Evolutionary conservation across 768 basidiomycete species (phyloP).

Genomic region (Termitomyces sp.): DNA sequence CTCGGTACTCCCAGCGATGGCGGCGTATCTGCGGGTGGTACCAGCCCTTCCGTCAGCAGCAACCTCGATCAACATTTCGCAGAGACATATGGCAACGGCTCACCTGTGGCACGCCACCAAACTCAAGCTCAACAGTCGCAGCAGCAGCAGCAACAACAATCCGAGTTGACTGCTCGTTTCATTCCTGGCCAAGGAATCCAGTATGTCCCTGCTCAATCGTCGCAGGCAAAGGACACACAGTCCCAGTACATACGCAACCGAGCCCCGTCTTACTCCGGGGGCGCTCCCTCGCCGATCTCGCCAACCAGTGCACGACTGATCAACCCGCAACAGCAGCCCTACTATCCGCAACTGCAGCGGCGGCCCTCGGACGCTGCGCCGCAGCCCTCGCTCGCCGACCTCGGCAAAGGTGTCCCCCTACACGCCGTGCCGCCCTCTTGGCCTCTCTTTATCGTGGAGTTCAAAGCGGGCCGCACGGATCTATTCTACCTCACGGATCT

Average conservation of each 20-base stretch:
- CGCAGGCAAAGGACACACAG: slow-evolving; percentile 19
- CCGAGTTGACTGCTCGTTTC: slow-evolving; percentile 52
- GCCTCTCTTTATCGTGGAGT: slow-evolving; percentile 55
- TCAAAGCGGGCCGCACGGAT: slow-evolving; percentile 96
- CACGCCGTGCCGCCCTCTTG: slow-evolving; percentile 77
- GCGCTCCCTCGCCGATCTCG: slow-evolving; percentile 54
- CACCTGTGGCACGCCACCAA: slow-evolving; percentile 16
- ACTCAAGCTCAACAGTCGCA: slow-evolving; percentile 17
- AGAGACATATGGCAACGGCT: slow-evolving; percentile 30
- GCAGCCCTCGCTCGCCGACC: slow-evolving; percentile 40
- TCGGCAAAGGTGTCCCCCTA: slow-evolving; percentile 88
- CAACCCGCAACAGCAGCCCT: slow-evolving; percentile 44
- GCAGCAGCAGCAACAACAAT: slow-evolving; percentile 22
- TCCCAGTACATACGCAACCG: slow-evolving; percentile 36
- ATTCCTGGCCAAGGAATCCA: slow-evolving; percentile 48
- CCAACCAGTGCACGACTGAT: slow-evolving; percentile 37
- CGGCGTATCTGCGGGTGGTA: slow-evolving; percentile 45
- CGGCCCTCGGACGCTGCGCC: slow-evolving; percentile 36
- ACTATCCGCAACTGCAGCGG: slow-evolving; percentile 39
- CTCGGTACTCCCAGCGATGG: slow-evolving; percentile 63
- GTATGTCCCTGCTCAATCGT: slow-evolving; percentile 16
- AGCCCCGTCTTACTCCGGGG: slow-evolving; percentile 37
- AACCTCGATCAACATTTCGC: slow-evolving; percentile 45
- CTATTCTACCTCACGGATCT: slow-evolving; percentile 85
- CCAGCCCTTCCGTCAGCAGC: slow-evolving; percentile 41